Base-by-base conservation (phyloP, 2,329 filamentous ascomycete genomes). In the Stagonosporopsis vannaccii region DNA sequence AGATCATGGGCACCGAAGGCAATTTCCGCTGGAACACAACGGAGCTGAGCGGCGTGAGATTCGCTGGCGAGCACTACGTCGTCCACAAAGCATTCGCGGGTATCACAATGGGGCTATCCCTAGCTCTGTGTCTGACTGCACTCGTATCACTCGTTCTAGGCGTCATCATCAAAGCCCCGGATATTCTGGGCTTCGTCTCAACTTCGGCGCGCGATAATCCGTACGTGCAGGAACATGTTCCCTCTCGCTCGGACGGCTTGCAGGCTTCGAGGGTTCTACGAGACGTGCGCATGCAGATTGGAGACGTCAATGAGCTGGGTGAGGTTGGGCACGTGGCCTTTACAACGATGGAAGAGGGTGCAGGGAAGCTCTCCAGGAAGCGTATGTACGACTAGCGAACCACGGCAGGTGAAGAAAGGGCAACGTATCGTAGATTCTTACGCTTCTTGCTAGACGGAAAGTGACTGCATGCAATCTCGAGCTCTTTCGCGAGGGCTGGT, bases 271-370 rank as follows among this genome's bases (percentile, higher is more conserved):
- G 45, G 17, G 36, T 12, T 5, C 12, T 49, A 6, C 35, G 19
- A 7, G 25, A 49, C 6, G 19, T 49, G 26, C 35, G 36, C 1
- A 23, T 41, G 17, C 30, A 36, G 22, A 41, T 49, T 19, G 45
- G 45, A 3, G 58, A 60, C 28, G 58, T 60, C 17, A 51, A 43
- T 22, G 37, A 37, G 6, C 25, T 40, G 7, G 35, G 11, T 1
- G 43, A 39, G n/a, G 44, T 58, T 19, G 58, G 58, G 11, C 58
- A 61, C 46, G 42, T 58, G 33, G 58, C 58, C 11, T 49, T 61
- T 40, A 51, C 54, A 17, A 52, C 58, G n/a, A 37, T 49, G 42
- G 46, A 51, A n/a, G 35, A 30, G 5, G 36, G 17, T 2, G 39
- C 50, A 7, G 36, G 44, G 17, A 49, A 41, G 19, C 30, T 60